Evolutionary conservation across 2,329 filamentous ascomycete species (phyloP), one percentile per base, ranked within the genome.

Genomic region (Alternaria viburni): DNA sequence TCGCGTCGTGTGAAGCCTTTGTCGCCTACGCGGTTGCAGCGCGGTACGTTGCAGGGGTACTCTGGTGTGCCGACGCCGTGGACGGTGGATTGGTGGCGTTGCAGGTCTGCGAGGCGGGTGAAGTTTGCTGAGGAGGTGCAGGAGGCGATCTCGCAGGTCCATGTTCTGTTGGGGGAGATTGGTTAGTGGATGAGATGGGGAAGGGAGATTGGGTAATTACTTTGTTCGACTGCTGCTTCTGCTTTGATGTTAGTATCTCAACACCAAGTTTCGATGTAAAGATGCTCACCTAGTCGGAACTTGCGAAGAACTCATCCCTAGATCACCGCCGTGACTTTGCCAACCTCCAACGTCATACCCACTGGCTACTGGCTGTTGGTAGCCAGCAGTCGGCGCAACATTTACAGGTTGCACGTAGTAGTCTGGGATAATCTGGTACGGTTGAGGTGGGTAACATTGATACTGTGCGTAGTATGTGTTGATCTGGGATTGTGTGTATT

Each of bases 1-100:
- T 89, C 87, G 56, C 83, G 80, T 6, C 87, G 81, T 5, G 84
- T 84, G 69, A 89, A 89, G 1, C 86, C 87, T 62, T 77, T 78
- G 46, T 74, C 70, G 23, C 68, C 75, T 1, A 78, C 63, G 10
- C 77, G 74, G n/a, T 68, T 72, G 63, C 77, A 79, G 41, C 66
- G 65, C 0, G 72, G 65, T 2, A 78, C 72, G 1, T 69, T 69
- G 62, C 77, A 79, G 1, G 77, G 76, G 36, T 71, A 79, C 7
- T 75, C 75, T n/a, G 74, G 74, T 1, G 66, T 69, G 13, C 71
- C 70, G 1, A 73, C 61, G 13, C 70, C 72, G 26, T 79, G 77
- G 2, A 79, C 76, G 2, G 77, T 79, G 15, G 73, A 68, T 61
- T 78, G 75, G 57, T 79, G 77, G 26, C 77, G 74, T 62, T 79